Percentiles rank a stretch among this genome's conserved stretches.
These are phyloP conservation scores for Penicilliopsis zonata DNA, from an alignment of 495 filamentous ascomycete genomes.

Conservation along the genomic window DNA sequence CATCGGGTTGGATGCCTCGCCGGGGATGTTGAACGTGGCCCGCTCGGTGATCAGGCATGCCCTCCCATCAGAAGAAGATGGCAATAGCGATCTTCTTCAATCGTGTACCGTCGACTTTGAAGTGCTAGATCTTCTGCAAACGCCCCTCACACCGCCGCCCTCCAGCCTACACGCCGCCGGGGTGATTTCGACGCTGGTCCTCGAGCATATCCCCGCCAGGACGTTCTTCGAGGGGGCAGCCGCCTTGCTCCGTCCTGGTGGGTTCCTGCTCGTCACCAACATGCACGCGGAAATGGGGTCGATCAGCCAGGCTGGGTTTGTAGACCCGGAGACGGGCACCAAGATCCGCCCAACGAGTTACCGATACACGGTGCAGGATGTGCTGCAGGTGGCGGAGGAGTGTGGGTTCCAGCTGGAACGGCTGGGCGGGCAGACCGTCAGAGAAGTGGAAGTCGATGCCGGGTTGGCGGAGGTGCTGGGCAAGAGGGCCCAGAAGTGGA, in stretches of 20 bases:
- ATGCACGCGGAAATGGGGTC: slow-evolving; percentile 63
- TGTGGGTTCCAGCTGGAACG: slow-evolving; percentile 38
- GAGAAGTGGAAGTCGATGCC: slow-evolving; percentile 40
- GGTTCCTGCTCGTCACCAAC: slow-evolving; percentile 52
- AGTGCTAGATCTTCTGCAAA: slow-evolving; percentile 22
- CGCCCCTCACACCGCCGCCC: slow-evolving; percentile 7
- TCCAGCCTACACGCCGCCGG: slow-evolving; percentile 21
- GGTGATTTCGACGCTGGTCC: slow-evolving; percentile 52
- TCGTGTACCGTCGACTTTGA: slow-evolving; percentile 6
- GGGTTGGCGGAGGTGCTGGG: slow-evolving; percentile 38
- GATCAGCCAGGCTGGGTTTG: slow-evolving; percentile 55
- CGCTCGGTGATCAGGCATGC: slow-evolving; percentile 9
- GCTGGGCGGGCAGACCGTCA: slow-evolving; percentile 10
- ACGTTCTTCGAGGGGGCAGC: slow-evolving; percentile 43
- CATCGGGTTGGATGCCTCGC: slow-evolving; percentile 37
- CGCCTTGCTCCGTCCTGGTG: slow-evolving; percentile 35
- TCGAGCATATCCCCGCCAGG: slow-evolving; percentile 52
- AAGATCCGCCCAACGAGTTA: slow-evolving; percentile 56
- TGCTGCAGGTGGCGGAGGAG: slow-evolving; percentile 39
- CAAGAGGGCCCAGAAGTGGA: slow-evolving; percentile 53
- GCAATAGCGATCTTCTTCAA: slow-evolving; percentile 1
- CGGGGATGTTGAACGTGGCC: slow-evolving; percentile 46
- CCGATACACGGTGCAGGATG: slow-evolving; percentile 41
- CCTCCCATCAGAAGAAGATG: background rate
- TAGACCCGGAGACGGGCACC: slow-evolving; percentile 39